Evolutionary conservation across 1,139 yeast genomes (phyloP).

Genomic region (Suhomyces chickasaworum): DNA sequence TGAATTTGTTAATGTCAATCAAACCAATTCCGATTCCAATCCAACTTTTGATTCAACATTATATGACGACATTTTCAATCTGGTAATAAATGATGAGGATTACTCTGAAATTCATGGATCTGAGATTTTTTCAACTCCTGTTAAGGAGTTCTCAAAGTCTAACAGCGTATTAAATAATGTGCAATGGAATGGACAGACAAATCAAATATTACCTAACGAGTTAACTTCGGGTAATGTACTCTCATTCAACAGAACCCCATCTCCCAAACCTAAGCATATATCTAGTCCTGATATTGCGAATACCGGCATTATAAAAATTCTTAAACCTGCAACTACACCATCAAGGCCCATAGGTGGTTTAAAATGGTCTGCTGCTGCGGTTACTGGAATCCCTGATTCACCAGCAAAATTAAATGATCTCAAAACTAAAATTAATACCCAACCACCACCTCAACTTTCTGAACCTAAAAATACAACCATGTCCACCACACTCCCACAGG

Average conservation of each 20-base stretch:
- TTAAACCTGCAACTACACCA: slow-evolving; percentile 71
- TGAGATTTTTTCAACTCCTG: slow-evolving; percentile 16
- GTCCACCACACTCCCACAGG: background rate
- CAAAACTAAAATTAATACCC: background rate
- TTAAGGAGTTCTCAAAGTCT: slow-evolving; percentile 11
- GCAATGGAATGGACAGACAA: background rate
- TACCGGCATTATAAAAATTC: slow-evolving; percentile 40
- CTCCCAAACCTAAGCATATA: slow-evolving; percentile 16
- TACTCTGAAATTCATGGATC: slow-evolving; percentile 17
- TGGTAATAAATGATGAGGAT: slow-evolving; percentile 18
- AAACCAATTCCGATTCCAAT: slow-evolving; percentile 44
- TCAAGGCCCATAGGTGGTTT: slow-evolving; percentile 63
- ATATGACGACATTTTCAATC: slow-evolving; percentile 46
- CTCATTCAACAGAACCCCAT: slow-evolving; percentile 10
- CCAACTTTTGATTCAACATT: slow-evolving; percentile 41
- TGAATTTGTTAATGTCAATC: slow-evolving; percentile 41
- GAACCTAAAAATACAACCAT: background rate
- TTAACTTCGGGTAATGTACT: slow-evolving; percentile 3
- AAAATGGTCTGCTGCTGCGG: slow-evolving; percentile 73
- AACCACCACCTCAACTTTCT: background rate
- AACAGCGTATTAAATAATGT: slow-evolving; percentile 2
- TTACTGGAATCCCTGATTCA: slow-evolving; percentile 34
- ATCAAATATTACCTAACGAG: slow-evolving; percentile 8
- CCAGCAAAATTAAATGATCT: background rate
- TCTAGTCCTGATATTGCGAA: slow-evolving; percentile 20